Base-by-base conservation (phyloP, 805 yeast species). In the Tetrapisispora taiwanensis region DNA sequence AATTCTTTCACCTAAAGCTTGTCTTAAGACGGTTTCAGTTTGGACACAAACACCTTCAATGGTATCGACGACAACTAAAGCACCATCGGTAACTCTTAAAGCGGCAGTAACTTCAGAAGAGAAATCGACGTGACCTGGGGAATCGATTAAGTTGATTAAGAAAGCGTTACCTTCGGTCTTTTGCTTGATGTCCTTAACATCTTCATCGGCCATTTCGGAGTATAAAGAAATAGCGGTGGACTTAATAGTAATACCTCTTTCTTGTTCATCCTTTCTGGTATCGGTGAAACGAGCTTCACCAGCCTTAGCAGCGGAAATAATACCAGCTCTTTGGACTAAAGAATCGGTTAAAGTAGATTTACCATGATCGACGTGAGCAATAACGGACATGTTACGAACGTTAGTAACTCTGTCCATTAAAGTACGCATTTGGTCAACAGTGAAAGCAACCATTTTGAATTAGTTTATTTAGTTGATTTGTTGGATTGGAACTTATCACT, bases 121-220 rank as follows among this genome's bases (percentile, higher is more conserved):
- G 89, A 90, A 90, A 78, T 90, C 97, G 82, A 90, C 97, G 97
- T 90, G 97, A 85, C 97, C 97, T 75, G 97, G 97, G 61, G 97
- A 90, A 74, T 90, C 97, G 65, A 90, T 90, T 81, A 90, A 80
- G 87, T 90, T 90, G 63, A 90, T 81, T 76, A 90, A 83, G 81
- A 90, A 89, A 70, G 82, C 81, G 82, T 76, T 84, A 73, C 97
- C 97, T 19, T 69, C 82, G 56, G 90, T 82, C 53, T 62, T 62
- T 78, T 90, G 97, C 72, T 81, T 77, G 76, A 89, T 89, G 63
- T 76, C 82, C 73, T 81, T 78, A 73, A 87, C 87, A 61, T 79
- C 85, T 71, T 83, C 83, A 55, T 75, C 79, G 46, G 65, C 62
- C 82, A 30, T 30, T 70, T 84, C 81, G 62, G 97, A 79, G 78